Base-by-base conservation (phyloP, 2,329 filamentous ascomycete genomes). In the Hansfordia pulvinata region DNA sequence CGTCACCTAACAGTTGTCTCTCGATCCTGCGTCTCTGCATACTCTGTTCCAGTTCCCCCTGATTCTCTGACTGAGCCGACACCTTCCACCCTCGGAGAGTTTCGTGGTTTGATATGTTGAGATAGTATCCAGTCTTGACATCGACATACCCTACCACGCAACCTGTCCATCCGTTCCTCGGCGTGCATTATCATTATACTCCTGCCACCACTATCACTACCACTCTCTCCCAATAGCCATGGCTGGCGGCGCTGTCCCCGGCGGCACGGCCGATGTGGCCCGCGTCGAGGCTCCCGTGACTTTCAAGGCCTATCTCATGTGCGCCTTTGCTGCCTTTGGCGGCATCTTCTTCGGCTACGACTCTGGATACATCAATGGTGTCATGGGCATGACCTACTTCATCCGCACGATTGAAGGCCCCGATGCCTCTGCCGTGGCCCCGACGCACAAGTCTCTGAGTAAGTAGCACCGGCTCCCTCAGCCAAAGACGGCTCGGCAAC, bases 261-360 rank as follows among this genome's bases (percentile, higher is more conserved):
- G 37, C 26, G 60, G 57, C 32, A 59, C 61, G 30, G 40, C 52
- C 42, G 62, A 71, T 42, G 53, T 62, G 38, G 51, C 50, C 38
- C 64, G 64, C 39, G 57, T 76, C 38, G 66, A 71, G 43, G 65
- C 66, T 16, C 65, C 66, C 7, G 61, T 70, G 30, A 69, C 66
- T 29, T 30, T 62, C 40, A 69, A 69, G 53, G 69, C 70, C 9
- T 49, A 49, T 31, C 26, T 47, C 14, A 46, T 48, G 40, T 49
- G 45, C 25, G 45, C 42, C 25, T 48, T 48, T 26, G 44, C 46
- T 11, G 44, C 46, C 20, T 48, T 48, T 24, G 44, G 45, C 25
- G 46, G 52, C 39, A 54, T 54, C 33, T 51, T 54, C 39, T 55
- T 54, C 37, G 52, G 52, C 15, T 55, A 52, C 29, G 52, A 55